Evolutionary conservation across 495 filamentous ascomycete genomes (phyloP), one percentile per base, ranked within the genome.

Genomic region (Lasiosphaeria miniovina): DNA sequence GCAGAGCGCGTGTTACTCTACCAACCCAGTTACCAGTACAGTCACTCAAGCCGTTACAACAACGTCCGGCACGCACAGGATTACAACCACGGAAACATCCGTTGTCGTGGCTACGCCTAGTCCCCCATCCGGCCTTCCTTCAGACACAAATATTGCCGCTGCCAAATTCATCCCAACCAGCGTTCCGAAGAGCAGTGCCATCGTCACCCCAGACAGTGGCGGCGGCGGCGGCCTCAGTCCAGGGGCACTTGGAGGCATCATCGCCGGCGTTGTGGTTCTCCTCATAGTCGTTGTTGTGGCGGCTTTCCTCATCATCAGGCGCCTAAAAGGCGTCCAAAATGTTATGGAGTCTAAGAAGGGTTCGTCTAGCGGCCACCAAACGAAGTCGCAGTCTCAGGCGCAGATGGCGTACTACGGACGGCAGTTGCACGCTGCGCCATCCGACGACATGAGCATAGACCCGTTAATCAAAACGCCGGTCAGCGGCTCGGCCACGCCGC

Each of bases 221-320:
- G 49, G 31, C 32, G 51, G 54, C n/a, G 55, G 56, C 6, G 68
- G 68, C 5, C 73, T 81, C 38, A 73, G 69, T 11, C 51, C 53
- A 1, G 63, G 63, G 0, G 69, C 73, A 9, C 56, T 81, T 0
- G 78, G 74, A 2, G 78, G 78, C 6, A 80, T 81, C 54, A 66
- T 79, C n/a, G 71, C 68, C 41, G 78, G 75, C 10, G 75, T 68
- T 5, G 64, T 78, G n/a, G 67, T 64, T 7, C 41, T 80, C 0
- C 57, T 80, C 0, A n/a, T 75, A 8, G 59, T 71, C 40, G 69
- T 80, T 12, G 12, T 80, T 17, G 56, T 57, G 11, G 71, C 72
- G 14, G 68, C 76, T 0, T 69, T 57, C 57, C 49, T 81, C 31
- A 68, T 80, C 52, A 63, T 78, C 52, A 65, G 71, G 7, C 71